Base-by-base conservation (phyloP, 2,329 filamentous ascomycete genomes). In the Ophiognomonia clavigignenti-juglandacearum region DNA sequence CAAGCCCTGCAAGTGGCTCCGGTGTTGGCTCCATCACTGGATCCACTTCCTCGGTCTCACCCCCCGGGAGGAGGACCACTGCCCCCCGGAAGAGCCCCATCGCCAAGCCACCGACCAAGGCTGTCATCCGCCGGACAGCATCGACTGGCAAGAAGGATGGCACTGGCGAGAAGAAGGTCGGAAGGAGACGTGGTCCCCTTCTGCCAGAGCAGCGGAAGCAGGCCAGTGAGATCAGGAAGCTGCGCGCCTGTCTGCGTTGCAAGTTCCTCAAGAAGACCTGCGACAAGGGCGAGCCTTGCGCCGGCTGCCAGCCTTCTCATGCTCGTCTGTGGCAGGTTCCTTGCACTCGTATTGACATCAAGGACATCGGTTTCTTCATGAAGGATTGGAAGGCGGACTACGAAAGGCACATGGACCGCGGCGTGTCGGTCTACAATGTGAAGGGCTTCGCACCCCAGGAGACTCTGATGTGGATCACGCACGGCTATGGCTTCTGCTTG, bases 181-280 rank as follows among this genome's bases (percentile, higher is more conserved):
- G 92, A 40, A 84, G 89, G 61, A 82, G 92, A 69, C 88, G 88
- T 65, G 92, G 92, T 29, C 92, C 92, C 50, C 80, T 97, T 57
- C 78, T 90, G 60, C 90, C 91, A 10, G 92, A 97, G 66, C 92
- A 96, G 73, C 82, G 92, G 57, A 95, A 96, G 71, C 92, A 96
- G 68, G 92, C 92, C 22, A 93, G 91, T 61, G 92, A 97, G 69
- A 97, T 97, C 64, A 83, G 92, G 65, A 97, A 97, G 70, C 75
- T 96, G 58, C 81, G 92, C 62, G 92, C 92, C 39, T 97, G 92
- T 66, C 74, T 97, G 59, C 85, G 92, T 56, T 97, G 92, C 80
- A 96, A 96, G 72, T 97, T 96, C 74, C 77, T 97, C 65, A 97
- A 97, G 80, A 97, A 97, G 80, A 96, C 92, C 40, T 97, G 92